These are phyloP conservation scores for Penicillium sp. DNA, from an alignment of 2,329 filamentous ascomycete species.

Conservation along the genomic window DNA sequence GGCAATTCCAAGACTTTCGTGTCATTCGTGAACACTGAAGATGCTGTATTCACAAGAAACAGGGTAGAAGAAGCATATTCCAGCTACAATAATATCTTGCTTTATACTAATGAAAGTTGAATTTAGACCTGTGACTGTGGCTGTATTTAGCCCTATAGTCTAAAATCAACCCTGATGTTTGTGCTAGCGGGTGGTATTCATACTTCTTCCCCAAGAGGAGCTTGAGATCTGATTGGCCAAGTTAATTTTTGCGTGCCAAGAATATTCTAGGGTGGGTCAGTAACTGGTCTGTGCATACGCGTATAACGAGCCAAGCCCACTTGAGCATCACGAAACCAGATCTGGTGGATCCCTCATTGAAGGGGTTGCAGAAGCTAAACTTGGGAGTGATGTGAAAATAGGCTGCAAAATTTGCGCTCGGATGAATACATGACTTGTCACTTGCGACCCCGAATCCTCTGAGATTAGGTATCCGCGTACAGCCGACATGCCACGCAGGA, in stretches of 20 bases:
- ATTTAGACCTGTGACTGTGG: neutral
- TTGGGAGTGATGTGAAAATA: neutral
- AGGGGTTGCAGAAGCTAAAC: neutral
- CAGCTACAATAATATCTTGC: neutral
- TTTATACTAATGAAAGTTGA: neutral
- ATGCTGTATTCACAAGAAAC: neutral
- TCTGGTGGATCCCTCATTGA: neutral
- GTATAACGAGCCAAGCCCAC: conserved; percentile 5
- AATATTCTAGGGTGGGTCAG: neutral
- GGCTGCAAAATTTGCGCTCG: neutral
- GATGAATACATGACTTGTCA: neutral
- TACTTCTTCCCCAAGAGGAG: neutral
- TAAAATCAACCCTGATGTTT: neutral
- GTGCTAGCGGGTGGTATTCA: too few relatives aligned
- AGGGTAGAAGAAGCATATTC: neutral
- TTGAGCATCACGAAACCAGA: neutral
- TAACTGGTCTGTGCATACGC: conserved; percentile 8
- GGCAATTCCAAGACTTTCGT: neutral
- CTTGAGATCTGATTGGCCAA: neutral
- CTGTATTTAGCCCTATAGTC: neutral
- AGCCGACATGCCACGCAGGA: conserved; percentile 26
- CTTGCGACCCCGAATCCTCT: neutral
- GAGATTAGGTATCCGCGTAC: neutral
- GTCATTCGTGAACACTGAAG: neutral
- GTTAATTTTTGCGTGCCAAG: neutral